phyloP scores from a whole-genome alignment of 2,329 filamentous ascomycete species.

The Penicillium corylophilum region DNA sequence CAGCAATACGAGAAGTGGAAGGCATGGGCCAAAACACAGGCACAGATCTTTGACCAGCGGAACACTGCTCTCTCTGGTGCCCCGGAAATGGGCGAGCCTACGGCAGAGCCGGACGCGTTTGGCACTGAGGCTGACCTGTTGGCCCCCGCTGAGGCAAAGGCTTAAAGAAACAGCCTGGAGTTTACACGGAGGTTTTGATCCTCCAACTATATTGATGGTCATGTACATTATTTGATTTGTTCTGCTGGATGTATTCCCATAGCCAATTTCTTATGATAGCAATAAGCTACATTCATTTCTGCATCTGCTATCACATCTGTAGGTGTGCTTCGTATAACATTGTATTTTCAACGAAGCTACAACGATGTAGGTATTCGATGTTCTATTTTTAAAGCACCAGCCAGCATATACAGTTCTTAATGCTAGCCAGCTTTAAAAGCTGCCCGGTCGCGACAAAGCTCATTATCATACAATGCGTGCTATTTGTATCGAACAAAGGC shows the following conservation, averaged over 20 bases:
- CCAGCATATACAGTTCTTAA: no score
- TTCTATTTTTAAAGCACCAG: not conserved
- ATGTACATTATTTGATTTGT: conserved; percentile 27
- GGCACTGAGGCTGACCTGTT: conserved; percentile 2
- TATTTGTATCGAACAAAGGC: not conserved
- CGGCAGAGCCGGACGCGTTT: conserved; percentile 25
- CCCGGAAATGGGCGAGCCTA: conserved; percentile 34
- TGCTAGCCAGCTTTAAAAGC: no score
- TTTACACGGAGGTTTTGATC: not conserved
- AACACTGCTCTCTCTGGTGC: conserved; percentile 44
- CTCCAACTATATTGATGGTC: conserved; percentile 13
- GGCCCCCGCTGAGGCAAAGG: not conserved
- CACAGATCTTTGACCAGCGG: conserved; percentile 49
- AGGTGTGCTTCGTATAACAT: not conserved
- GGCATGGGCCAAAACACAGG: conserved; percentile 65
- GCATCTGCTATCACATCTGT: not conserved
- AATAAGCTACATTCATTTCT: conserved; percentile 1
- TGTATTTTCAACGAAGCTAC: not conserved
- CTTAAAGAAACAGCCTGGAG: not conserved
- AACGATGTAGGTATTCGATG: not conserved
- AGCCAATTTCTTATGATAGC: conserved; percentile 14
- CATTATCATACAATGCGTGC: not conserved
- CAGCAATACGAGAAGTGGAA: conserved; percentile 81
- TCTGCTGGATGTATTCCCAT: conserved; percentile 19
- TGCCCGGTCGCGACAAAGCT: no score